Evolutionary conservation across 2,329 filamentous ascomycete genomes (phyloP).

Genomic region (Fusarium longipes): DNA sequence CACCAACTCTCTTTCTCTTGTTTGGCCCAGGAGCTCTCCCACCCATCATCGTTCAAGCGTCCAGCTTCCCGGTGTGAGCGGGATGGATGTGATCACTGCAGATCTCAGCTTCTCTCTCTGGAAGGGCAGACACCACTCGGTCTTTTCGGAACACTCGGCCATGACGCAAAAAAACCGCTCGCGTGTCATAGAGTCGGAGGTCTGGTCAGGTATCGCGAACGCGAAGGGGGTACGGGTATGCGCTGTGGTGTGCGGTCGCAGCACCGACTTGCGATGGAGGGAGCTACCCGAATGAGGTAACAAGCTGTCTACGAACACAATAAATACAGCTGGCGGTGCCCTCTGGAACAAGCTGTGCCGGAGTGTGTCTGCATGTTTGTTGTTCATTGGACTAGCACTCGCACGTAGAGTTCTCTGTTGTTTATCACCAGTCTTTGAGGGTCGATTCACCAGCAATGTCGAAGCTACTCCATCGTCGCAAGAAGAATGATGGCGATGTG

Average conservation of each 20-base stretch:
- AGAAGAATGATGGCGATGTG: constrained; percentile 19
- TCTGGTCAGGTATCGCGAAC: neutral
- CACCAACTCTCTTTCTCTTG: neutral
- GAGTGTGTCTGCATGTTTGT: neutral
- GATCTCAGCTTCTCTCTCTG: constrained; percentile 10
- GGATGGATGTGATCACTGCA: neutral
- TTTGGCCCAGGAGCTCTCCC: neutral
- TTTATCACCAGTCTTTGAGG: neutral
- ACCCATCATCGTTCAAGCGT: neutral
- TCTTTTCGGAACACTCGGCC: constrained; percentile 25
- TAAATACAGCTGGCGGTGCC: constrained; percentile 16
- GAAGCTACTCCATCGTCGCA: constrained; percentile 26
- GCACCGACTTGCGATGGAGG: neutral
- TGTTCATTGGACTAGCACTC: neutral
- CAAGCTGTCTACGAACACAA: constrained; percentile 3
- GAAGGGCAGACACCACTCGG: neutral
- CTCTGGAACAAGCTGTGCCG: neutral
- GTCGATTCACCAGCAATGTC: constrained; percentile 8
- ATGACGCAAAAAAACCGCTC: constrained; percentile 7
- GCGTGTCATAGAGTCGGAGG: constrained; percentile 14
- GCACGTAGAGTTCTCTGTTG: neutral
- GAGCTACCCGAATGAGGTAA: constrained; percentile 3
- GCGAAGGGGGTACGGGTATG: neutral
- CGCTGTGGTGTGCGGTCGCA: neutral
- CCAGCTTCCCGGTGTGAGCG: neutral